These are phyloP conservation scores for Streptanthus diversifolius DNA, from an alignment of 345 rosid genomes.

Conservation along the genomic window DNA sequence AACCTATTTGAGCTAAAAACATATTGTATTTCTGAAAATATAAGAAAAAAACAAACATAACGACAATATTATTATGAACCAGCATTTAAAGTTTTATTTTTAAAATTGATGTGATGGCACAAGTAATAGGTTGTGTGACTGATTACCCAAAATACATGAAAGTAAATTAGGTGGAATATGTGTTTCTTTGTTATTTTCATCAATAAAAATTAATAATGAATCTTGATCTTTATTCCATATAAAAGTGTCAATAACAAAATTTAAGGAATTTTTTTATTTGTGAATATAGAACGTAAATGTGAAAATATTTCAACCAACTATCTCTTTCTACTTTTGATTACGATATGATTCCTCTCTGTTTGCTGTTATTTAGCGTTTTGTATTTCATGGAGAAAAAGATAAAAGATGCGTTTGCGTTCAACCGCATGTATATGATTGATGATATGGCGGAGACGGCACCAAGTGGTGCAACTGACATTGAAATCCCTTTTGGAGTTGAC, in stretches of 20 bases:
- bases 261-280: neutral
- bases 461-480: constrained; percentile 80
- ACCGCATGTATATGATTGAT: neutral
- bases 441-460: constrained; percentile 82
- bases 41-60: neutral
- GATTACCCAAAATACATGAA: neutral
- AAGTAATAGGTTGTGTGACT: neutral
- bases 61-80: neutral
- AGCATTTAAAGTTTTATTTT: neutral
- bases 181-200: neutral
- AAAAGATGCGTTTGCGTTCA: neutral
- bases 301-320: neutral
- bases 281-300: neutral
- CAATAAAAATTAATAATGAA: neutral
- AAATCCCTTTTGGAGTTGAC: constrained; percentile 62
- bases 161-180: neutral
- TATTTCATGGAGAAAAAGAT: neutral
- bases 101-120: constrained; percentile 13
- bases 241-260: neutral
- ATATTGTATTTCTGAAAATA: constrained; percentile 83
- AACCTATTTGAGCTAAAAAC: constrained; percentile 89
- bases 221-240: constrained; percentile 7
- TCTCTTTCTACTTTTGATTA: neutral
- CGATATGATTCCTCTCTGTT: neutral
- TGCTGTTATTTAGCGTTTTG: neutral